Conservation (phyloP, 2,329 filamentous ascomycete genomes). For the Fonsecaea pedrosoi region DNA sequence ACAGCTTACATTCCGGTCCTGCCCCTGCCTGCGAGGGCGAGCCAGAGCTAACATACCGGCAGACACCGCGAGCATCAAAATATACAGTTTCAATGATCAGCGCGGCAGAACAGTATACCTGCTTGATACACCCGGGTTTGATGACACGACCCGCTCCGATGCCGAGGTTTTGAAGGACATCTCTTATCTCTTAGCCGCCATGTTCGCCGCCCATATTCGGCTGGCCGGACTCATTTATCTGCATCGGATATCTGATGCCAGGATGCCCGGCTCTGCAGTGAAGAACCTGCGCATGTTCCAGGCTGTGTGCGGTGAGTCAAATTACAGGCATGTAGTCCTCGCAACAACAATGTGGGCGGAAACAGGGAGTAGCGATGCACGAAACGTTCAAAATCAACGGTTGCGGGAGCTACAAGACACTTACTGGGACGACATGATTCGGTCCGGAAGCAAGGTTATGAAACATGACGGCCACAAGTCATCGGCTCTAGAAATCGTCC, state of each 20-base stretch:
- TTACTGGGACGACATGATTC: constrained; percentile 2
- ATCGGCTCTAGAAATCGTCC: constrained; percentile 17
- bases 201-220: background rate
- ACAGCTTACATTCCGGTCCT: constrained; percentile 6
- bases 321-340: constrained; percentile 16
- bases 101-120: background rate
- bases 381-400: background rate
- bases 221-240: constrained; percentile 31
- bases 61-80: background rate
- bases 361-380: background rate
- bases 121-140: constrained; percentile 36
- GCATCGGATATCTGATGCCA: constrained; percentile 29
- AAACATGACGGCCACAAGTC: background rate
- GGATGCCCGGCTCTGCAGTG: constrained; percentile 27
- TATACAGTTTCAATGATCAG: background rate
- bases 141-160: constrained; percentile 27
- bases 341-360: constrained; percentile 29
- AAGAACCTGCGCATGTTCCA: constrained; percentile 29
- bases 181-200: constrained; percentile 17
- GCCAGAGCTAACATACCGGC: background rate
- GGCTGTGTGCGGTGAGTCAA: constrained; percentile 22
- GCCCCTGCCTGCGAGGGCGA: no score
- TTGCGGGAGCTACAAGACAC: background rate
- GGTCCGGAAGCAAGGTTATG: background rate
- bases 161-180: constrained; percentile 26